Conservation (phyloP, 1,284 basidiomycete species). For the Boletus sp. region DNA sequence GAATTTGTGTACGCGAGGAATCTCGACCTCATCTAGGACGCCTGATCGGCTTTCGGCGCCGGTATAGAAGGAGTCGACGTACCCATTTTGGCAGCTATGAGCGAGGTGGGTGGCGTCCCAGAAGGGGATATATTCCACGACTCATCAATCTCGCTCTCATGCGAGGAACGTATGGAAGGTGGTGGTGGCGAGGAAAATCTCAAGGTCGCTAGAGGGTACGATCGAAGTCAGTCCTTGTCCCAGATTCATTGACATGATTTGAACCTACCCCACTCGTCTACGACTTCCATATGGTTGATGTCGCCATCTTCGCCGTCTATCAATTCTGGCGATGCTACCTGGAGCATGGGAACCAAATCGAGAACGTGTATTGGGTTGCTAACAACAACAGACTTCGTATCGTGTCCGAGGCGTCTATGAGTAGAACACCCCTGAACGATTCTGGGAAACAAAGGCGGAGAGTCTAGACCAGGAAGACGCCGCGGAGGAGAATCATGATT, state of each 20-base stretch:
- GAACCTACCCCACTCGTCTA: constrained; percentile 61
- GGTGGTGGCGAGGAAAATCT: constrained; percentile 40
- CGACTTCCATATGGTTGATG: constrained; percentile 53
- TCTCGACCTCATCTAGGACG: constrained; percentile 35
- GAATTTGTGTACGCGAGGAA: constrained; percentile 35
- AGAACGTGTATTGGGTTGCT: constrained; percentile 9
- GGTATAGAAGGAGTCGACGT: not conserved
- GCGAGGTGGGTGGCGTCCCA: constrained; percentile 36
- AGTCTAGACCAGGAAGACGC: constrained; percentile 34
- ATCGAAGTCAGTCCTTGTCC: constrained; percentile 12
- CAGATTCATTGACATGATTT: constrained; percentile 1
- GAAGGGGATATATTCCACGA: constrained; percentile 48
- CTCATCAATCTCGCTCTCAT: constrained; percentile 46
- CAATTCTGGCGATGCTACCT: constrained; percentile 24
- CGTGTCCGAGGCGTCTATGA: not conserved
- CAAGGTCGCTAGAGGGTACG: constrained; percentile 23
- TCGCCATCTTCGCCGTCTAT: constrained; percentile 46
- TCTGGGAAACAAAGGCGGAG: constrained; percentile 54
- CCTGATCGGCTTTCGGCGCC: constrained; percentile 10
- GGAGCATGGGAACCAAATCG: constrained; percentile 26
- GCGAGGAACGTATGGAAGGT: constrained; percentile 40
- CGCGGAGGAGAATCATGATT: constrained; percentile 35
- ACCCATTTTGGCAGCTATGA: constrained; percentile 51
- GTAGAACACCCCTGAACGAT: constrained; percentile 12
- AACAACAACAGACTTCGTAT: not conserved